These are phyloP conservation scores for Teratosphaeria viscida DNA, from an alignment of 2,329 filamentous ascomycete genomes.

Conservation along the genomic window DNA sequence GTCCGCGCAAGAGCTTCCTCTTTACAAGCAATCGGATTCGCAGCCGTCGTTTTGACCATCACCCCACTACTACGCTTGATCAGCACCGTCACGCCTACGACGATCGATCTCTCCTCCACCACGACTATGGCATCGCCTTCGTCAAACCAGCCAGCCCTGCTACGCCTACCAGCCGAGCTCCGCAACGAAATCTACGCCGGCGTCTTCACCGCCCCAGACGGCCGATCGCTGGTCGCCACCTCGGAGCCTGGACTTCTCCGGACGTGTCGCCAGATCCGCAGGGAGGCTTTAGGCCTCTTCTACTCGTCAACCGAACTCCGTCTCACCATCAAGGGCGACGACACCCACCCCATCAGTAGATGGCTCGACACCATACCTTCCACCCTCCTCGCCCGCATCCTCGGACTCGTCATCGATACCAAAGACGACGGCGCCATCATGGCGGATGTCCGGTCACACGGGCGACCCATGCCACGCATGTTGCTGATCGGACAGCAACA, in stretches of 20 bases:
- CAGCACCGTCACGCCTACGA: not conserved
- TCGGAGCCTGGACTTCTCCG: not conserved
- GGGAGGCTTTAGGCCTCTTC: not conserved
- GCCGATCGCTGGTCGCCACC: not conserved
- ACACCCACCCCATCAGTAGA: not conserved
- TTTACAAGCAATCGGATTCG: too few species aligned
- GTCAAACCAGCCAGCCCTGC: not conserved
- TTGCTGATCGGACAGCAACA: not conserved
- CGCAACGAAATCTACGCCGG: not conserved
- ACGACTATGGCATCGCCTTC: not conserved
- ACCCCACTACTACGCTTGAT: not conserved
- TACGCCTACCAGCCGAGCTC: not conserved
- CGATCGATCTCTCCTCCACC: not conserved
- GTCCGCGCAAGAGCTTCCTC: too few species aligned
- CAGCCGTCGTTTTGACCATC: not conserved
- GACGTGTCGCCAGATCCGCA: not conserved
- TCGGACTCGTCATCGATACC: not conserved
- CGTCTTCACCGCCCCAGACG: not conserved
- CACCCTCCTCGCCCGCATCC: not conserved
- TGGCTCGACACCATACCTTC: not conserved
- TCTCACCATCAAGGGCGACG: not conserved
- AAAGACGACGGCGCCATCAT: not conserved
- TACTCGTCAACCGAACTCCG: not conserved
- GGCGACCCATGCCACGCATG: not conserved
- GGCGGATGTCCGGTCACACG: not conserved